phyloP scores from a whole-genome alignment of 1,284 basidiomycete species.

The Ceratobasidium sp. region DNA sequence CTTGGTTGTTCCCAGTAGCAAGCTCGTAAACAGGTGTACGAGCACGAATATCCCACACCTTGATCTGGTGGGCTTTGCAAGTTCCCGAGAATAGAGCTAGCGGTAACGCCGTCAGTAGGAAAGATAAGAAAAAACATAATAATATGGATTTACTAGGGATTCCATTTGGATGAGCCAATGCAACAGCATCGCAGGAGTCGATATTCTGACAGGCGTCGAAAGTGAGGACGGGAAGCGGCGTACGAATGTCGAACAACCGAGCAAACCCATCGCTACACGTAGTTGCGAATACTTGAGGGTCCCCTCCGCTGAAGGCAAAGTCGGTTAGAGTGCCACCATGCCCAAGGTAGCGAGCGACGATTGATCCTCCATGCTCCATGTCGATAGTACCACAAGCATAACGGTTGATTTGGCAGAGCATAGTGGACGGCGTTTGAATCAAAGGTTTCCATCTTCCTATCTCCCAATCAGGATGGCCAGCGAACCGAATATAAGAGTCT shows the following conservation, averaged over 20 bases:
- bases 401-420: not conserved
- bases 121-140: no score
- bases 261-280: slow-evolving; percentile 36
- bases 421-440: slow-evolving; percentile 5
- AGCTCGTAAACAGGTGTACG: slow-evolving; percentile 37
- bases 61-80: slow-evolving; percentile 19
- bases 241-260: slow-evolving; percentile 29
- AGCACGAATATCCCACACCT: slow-evolving; percentile 41
- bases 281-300: slow-evolving; percentile 30
- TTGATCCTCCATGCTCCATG: slow-evolving; percentile 20
- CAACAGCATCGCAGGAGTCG: slow-evolving; percentile 3
- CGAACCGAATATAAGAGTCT: slow-evolving; percentile 14
- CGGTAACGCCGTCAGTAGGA: no score
- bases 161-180: slow-evolving; percentile 12
- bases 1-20: slow-evolving; percentile 42
- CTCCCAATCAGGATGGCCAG: not conserved
- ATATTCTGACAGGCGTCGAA: slow-evolving; percentile 7
- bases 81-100: slow-evolving; percentile 38
- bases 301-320: slow-evolving; percentile 3
- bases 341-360: slow-evolving; percentile 17
- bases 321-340: slow-evolving; percentile 34
- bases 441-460: not conserved
- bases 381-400: slow-evolving; percentile 24
- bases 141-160: slow-evolving; percentile 13
- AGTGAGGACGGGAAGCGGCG: slow-evolving; percentile 28